Base-by-base conservation (phyloP, 2,329 filamentous ascomycete genomes). In the Graphiopsis chlorocephala region DNA sequence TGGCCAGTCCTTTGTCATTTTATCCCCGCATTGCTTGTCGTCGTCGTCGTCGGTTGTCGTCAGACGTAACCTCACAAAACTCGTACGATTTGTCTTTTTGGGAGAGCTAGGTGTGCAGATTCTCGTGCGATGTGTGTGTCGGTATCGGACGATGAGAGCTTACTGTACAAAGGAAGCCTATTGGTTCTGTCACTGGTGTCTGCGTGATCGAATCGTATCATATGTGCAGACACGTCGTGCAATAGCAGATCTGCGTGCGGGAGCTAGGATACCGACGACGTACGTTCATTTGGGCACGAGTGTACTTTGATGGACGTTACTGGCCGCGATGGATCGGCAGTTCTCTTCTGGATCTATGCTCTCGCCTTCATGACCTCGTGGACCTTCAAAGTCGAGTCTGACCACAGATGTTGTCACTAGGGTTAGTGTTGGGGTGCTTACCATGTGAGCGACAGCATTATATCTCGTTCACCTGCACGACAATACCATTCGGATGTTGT, bases 1-100 rank as follows among this genome's bases (percentile, higher is more conserved):
- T 56, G 53, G 53, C 23, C 53, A 38, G 23, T 56, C 17, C 26
- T 29, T 31, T 23, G 38, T 29, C 25, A 29, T 29, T 29, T 53
- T 11, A 29, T 52, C 50, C 50, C 50, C 50, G 50, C 50, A 12
- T 53, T 53, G 50, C 38, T 45, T 53, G 29, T 26, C 12, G 23
- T 25, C 20, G 25, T 29, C 26, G 25, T 26, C 23, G 47, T 50
- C 10, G 26, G 28, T 29, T 42, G 38, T 45, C 38, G 38, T 45
- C 33, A 29, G 20, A n/a, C 31, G 45, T 28, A 35, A 56, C n/a
- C 4, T 75, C 84, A 67, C 74, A 4, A 28, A 20, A 20, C 38
- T 53, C 50, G 50, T 53, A 53, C 50, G 50, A 53, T 53, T 50
- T 25, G 11, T 50, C 8, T 45, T 45, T 45, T 45, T n/a, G 10